phyloP scores from a whole-genome alignment of 805 yeast species.

The Candida ortonii region DNA sequence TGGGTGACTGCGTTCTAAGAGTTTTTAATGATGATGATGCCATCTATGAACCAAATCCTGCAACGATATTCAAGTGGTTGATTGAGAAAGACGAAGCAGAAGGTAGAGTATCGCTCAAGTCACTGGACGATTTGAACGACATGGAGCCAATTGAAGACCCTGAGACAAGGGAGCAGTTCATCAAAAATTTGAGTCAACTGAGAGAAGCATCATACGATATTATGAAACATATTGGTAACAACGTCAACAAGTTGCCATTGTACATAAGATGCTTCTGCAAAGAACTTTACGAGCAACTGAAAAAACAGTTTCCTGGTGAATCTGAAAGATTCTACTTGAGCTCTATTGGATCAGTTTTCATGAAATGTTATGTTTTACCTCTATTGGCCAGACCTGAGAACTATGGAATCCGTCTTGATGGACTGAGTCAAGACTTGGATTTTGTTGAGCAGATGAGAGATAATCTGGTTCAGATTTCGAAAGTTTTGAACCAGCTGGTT shows the following conservation, averaged over 20 bases:
- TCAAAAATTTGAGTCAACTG: conserved; percentile 67
- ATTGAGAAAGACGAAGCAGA: conserved; percentile 34
- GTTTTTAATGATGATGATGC: conserved; percentile 48
- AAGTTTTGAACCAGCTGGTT: conserved; percentile 63
- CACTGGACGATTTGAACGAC: conserved; percentile 28
- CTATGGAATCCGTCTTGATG: conserved; percentile 45
- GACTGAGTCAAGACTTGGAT: conserved; percentile 26
- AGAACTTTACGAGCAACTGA: conserved; percentile 32
- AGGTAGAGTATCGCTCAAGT: conserved; percentile 26
- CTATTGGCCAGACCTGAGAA: conserved; percentile 52
- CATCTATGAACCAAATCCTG: conserved; percentile 81
- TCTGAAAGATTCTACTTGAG: conserved; percentile 58
- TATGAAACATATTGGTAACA: conserved; percentile 47
- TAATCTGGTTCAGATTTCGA: conserved; percentile 56
- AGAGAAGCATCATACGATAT: conserved; percentile 69
- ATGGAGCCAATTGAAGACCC: conserved; percentile 75
- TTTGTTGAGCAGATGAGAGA: conserved; percentile 31
- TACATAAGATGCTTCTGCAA: conserved; percentile 57
- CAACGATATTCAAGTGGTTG: conserved; percentile 46
- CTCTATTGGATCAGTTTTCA: conserved; percentile 64
- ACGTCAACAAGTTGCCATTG: conserved; percentile 45
- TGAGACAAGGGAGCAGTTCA: conserved; percentile 66
- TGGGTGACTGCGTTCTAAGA: conserved; percentile 38
- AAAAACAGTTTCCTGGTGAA: conserved; percentile 52
- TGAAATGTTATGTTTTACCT: conserved; percentile 48